A percentile compares a stretch with the other conserved stretches of the same genome.
These are phyloP conservation scores for Yarrowia osloensis DNA, from an alignment of 805 yeast species.

Conservation along the genomic window DNA sequence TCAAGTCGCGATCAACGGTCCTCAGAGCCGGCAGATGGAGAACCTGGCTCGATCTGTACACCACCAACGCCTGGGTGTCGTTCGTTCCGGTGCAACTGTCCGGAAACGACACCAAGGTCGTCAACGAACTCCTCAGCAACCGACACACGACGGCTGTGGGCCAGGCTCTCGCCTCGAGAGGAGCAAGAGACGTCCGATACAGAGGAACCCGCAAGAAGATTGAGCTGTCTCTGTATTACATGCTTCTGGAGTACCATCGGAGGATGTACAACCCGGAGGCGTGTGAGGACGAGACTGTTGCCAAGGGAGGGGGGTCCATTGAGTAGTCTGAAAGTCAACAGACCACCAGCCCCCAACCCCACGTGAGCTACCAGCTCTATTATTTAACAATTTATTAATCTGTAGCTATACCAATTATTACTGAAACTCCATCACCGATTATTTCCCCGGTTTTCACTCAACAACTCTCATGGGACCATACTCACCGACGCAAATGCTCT, in stretches of 20 bases:
- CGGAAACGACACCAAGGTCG: neutral
- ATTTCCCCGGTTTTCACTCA: too few species aligned
- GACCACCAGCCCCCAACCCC: too few species aligned
- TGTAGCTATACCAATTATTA: too few species aligned
- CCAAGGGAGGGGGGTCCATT: too few species aligned
- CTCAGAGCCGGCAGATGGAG: conserved; percentile 12
- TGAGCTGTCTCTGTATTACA: neutral
- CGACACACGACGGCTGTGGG: neutral
- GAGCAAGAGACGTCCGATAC: neutral
- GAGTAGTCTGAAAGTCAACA: too few species aligned
- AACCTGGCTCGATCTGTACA: conserved; percentile 5
- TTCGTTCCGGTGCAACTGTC: neutral
- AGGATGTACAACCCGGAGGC: neutral
- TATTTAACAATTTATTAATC: too few species aligned
- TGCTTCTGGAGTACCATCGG: conserved; percentile 14
- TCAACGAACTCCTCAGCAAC: neutral
- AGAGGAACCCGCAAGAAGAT: neutral
- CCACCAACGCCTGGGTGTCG: conserved; percentile 1
- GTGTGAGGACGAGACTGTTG: neutral
- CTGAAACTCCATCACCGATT: too few species aligned
- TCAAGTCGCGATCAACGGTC: neutral
- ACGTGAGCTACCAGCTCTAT: neutral
- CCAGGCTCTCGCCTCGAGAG: neutral
- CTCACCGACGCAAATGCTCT: neutral
- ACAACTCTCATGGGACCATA: neutral